Evolutionary conservation across 1,139 yeast genomes (phyloP), one percentile per base, ranked within the genome.

Genomic region (Saccharomycopsis hybrid): DNA sequence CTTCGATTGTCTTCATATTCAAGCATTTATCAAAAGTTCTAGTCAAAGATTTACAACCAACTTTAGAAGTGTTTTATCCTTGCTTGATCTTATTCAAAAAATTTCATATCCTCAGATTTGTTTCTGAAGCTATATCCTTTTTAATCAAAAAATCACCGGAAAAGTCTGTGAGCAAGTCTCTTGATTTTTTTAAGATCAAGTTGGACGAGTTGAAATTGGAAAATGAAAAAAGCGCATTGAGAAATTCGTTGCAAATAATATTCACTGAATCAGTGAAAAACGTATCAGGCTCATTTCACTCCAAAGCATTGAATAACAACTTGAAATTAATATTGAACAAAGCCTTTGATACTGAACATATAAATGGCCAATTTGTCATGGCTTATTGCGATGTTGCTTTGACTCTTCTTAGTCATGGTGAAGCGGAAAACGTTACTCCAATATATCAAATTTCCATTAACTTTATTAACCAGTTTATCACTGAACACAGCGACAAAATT

Each of bases 41-140:
- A 48, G 73, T 80, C 0, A 68, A 36, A 5, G 53, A 44, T 28
- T 68, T 89, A 54, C 62, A 73, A 36, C 85, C 87, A 3, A 87
- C 96, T 0, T 84, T 84, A 62, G 69, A 74, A 38, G 65, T 77
- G 3, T 68, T 92, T 32, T 68, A 80, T 40, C 95, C 95, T 1
- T 45, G 50, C 24, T 64, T 90, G 31, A 70, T 89, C 55, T 69
- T 68, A 48, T 77, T 75, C 54, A 76, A 79, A 52, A 75, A 76
- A 54, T 76, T 77, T 24, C 85, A 85, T 58, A 75, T 90, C 41
- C 73, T 88, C 1, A 72, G 96, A 55, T 92, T 90, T 60, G 82
- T 96, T 35, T 90, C 97, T 0, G 97, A 92, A 64, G 92, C 97
- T 0, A 65, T 92, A 47, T 86, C 97, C 0, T 92, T 85, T 59